These are phyloP conservation scores for Aspergillus pseudonomiae DNA, from an alignment of 2,329 filamentous ascomycete genomes.

Conservation along the genomic window DNA sequence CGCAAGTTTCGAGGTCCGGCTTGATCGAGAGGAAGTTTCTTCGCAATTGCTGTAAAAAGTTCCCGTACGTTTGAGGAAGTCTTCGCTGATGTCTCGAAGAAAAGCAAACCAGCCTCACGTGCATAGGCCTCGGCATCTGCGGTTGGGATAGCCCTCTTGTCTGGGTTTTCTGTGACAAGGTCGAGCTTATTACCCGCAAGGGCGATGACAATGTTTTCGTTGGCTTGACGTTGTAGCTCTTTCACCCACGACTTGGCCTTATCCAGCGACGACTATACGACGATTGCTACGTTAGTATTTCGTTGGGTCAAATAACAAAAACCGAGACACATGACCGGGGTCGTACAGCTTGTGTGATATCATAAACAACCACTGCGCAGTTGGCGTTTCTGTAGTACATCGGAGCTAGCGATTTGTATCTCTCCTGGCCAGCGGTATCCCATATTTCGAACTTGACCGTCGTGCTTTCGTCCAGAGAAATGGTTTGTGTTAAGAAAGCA, in stretches of 20 bases:
- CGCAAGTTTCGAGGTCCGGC: slow-evolving; percentile 87
- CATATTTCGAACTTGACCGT: slow-evolving; percentile 99
- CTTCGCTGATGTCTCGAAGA: slow-evolving; percentile 99
- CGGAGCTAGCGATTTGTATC: slow-evolving; percentile 97
- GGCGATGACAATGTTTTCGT: slow-evolving; percentile 99
- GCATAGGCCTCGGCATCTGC: slow-evolving; percentile 95
- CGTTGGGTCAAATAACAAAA: neutral
- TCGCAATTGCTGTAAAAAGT: slow-evolving; percentile 95
- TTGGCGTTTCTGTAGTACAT: slow-evolving; percentile 99
- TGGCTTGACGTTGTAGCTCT: slow-evolving; percentile 96
- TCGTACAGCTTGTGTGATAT: slow-evolving; percentile 97
- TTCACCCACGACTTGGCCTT: slow-evolving; percentile 99
- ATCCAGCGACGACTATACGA: slow-evolving; percentile 81
- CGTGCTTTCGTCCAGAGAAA: slow-evolving; percentile 95
- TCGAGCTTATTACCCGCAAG: slow-evolving; percentile 98
- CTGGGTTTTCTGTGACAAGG: slow-evolving; percentile 88
- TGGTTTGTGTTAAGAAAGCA: slow-evolving; percentile 98
- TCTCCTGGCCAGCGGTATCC: slow-evolving; percentile 97
- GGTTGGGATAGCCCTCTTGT: slow-evolving; percentile 88
- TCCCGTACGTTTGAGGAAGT: slow-evolving; percentile 95
- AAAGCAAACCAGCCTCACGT: slow-evolving; percentile 86
- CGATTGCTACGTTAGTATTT: slow-evolving; percentile 20
- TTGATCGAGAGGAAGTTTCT: slow-evolving; percentile 95
- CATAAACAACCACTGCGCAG: slow-evolving; percentile 98
- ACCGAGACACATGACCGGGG: neutral